These are phyloP conservation scores for Cyclotella cryptica DNA, from an alignment of 108 stramenopile genomes.

Conservation along the genomic window DNA sequence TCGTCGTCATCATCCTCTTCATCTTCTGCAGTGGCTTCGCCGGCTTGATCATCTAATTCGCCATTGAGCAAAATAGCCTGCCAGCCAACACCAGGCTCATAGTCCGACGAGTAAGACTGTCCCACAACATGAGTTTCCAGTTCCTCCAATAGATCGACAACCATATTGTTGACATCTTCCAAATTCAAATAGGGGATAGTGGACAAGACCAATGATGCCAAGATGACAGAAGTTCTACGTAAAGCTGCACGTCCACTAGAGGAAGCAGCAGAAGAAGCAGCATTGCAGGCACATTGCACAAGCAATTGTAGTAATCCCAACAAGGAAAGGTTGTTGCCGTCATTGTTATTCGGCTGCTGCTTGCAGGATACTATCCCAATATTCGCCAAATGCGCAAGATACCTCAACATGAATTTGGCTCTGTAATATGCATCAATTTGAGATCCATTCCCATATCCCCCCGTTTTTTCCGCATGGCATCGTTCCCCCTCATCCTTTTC, in stretches of 20 bases:
- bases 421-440: conserved; percentile 59
- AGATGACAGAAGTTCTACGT: conserved; percentile 32
- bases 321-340: conserved; percentile 27
- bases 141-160: conserved; percentile 36
- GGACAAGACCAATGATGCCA: conserved; percentile 66
- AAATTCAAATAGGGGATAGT: conserved; percentile 70
- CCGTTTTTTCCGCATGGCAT: conserved; percentile 31
- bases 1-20: conserved; percentile 66
- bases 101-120: conserved; percentile 58
- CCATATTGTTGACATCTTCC: conserved; percentile 10
- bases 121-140: conserved; percentile 45
- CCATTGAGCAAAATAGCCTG: conserved; percentile 67
- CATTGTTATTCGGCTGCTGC: conserved; percentile 19
- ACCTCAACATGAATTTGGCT: conserved; percentile 70
- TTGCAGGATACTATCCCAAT: conserved; percentile 58
- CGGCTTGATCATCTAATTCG: conserved; percentile 56
- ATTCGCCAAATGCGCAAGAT: conserved; percentile 69
- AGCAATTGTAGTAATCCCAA: conserved; percentile 48
- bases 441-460: conserved; percentile 43
- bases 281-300: conserved; percentile 47
- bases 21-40: conserved; percentile 66
- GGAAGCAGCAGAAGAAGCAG: conserved; percentile 30
- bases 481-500: conserved; percentile 23
- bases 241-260: too few species aligned
- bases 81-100: conserved; percentile 70